Evolutionary conservation across 176 grass and related monocot species (phyloP).

Genomic region (Avena atlantica): DNA sequence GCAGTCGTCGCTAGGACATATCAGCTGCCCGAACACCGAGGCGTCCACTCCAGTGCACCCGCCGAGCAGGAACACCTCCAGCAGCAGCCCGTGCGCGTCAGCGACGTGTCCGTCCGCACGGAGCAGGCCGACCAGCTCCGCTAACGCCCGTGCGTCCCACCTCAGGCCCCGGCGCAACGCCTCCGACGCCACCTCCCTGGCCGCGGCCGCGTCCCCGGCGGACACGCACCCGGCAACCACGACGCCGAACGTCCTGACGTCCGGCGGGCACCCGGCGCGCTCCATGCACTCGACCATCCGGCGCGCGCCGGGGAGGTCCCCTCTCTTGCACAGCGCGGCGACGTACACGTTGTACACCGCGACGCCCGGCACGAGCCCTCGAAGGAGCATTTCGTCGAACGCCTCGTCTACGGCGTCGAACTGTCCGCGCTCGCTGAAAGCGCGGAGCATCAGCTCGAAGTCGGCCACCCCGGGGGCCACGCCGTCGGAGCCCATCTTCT

Average conservation of each 20-base stretch:
- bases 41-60: slow-evolving; percentile 24
- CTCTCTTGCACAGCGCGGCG: slow-evolving; percentile 49
- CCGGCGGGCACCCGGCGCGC: slow-evolving; percentile 57
- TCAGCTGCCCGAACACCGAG: slow-evolving; percentile 34
- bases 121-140: slow-evolving; percentile 32
- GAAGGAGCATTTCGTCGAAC: slow-evolving; percentile 81
- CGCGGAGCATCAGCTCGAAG: slow-evolving; percentile 45
- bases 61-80: slow-evolving; percentile 30
- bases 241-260: slow-evolving; percentile 42
- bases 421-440: slow-evolving; percentile 16
- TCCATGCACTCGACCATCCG: slow-evolving; percentile 75
- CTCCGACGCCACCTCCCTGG: slow-evolving; percentile 48
- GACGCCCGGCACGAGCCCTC: slow-evolving; percentile 52
- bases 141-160: slow-evolving; percentile 50
- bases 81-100: slow-evolving; percentile 43
- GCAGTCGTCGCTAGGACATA: slow-evolving; percentile 29
- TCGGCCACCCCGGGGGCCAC: slow-evolving; percentile 35
- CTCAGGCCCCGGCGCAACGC: slow-evolving; percentile 43
- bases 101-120: neutral
- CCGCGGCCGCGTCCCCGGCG: slow-evolving; percentile 31
- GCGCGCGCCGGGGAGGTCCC: slow-evolving; percentile 50
- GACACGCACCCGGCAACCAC: slow-evolving; percentile 44
- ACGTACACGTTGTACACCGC: slow-evolving; percentile 55
- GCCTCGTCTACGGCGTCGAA: slow-evolving; percentile 53
- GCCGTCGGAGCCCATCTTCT: slow-evolving; percentile 55